Percentiles rank a stretch among this genome's conserved stretches.
phyloP scores from a whole-genome alignment of 345 rosid genomes.

The Hibiscus mutabilis region DNA sequence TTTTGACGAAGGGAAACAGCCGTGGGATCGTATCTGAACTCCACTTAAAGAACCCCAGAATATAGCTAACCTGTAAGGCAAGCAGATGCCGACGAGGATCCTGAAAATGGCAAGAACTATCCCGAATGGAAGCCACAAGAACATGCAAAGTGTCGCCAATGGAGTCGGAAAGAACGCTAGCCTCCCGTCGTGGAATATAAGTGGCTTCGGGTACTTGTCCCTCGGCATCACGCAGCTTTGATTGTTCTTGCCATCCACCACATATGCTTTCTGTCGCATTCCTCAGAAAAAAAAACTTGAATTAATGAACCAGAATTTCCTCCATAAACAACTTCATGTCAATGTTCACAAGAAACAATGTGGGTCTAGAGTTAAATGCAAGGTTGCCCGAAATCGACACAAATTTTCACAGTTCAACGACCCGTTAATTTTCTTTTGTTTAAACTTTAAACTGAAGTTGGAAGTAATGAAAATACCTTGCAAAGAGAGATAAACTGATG shows the following conservation, averaged over 20 bases:
- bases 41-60: slow-evolving; percentile 44
- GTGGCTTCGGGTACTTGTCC: slow-evolving; percentile 78
- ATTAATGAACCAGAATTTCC: neutral
- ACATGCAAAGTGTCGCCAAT: slow-evolving; percentile 57
- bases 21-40: slow-evolving; percentile 17
- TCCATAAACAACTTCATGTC: neutral
- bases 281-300: neutral
- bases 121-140: slow-evolving; percentile 74
- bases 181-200: slow-evolving; percentile 92
- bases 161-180: slow-evolving; percentile 95
- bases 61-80: slow-evolving; percentile 54
- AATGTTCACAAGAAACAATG: neutral
- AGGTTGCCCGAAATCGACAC: neutral
- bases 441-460: slow-evolving; percentile 26
- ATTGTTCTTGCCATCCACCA: slow-evolving; percentile 37
- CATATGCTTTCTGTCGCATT: slow-evolving; percentile 59
- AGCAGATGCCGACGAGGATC: slow-evolving; percentile 43
- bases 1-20: slow-evolving; percentile 5
- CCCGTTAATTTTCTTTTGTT: too few relatives aligned
- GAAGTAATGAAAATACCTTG: slow-evolving; percentile 59
- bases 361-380: neutral
- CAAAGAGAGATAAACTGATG: slow-evolving; percentile 61
- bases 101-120: slow-evolving; percentile 55
- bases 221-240: slow-evolving; percentile 37
- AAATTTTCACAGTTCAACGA: neutral